Evolutionary conservation across 116 monocot species (phyloP).

Genomic region (Zostera marina): DNA sequence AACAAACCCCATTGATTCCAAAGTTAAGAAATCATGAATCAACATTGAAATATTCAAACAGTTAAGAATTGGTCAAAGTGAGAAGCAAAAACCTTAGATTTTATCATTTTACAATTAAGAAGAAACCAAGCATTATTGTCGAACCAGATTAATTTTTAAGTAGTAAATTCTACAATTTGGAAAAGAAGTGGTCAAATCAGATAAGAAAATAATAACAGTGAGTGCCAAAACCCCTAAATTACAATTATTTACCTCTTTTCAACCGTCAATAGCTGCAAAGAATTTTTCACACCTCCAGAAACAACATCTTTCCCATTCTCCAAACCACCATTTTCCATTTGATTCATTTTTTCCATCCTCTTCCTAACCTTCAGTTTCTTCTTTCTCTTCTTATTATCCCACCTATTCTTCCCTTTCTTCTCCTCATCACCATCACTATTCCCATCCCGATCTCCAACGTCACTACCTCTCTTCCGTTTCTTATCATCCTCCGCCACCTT

Average conservation of each 20-base stretch:
- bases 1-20: too few species aligned
- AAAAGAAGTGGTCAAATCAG: background rate
- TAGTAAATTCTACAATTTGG: too few species aligned
- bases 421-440: conserved; percentile 3
- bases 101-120: too few species aligned
- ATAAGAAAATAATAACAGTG: background rate
- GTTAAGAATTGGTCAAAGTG: too few species aligned
- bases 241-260: background rate
- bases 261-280: background rate
- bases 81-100: too few species aligned
- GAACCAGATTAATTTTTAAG: too few species aligned
- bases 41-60: too few species aligned
- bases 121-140: too few species aligned
- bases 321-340: background rate
- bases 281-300: background rate
- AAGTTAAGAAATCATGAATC: too few species aligned
- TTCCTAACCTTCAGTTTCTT: conserved; percentile 2
- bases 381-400: conserved; percentile 5
- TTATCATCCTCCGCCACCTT: conserved; percentile 3
- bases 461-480: conserved; percentile 7
- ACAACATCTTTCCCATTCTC: background rate
- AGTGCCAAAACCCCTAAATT: background rate
- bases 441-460: background rate
- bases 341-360: conserved; percentile 8
- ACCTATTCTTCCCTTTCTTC: conserved; percentile 10